These are phyloP conservation scores for Alternaria sp. DNA, from an alignment of 2,329 filamentous ascomycete genomes.

Conservation along the genomic window DNA sequence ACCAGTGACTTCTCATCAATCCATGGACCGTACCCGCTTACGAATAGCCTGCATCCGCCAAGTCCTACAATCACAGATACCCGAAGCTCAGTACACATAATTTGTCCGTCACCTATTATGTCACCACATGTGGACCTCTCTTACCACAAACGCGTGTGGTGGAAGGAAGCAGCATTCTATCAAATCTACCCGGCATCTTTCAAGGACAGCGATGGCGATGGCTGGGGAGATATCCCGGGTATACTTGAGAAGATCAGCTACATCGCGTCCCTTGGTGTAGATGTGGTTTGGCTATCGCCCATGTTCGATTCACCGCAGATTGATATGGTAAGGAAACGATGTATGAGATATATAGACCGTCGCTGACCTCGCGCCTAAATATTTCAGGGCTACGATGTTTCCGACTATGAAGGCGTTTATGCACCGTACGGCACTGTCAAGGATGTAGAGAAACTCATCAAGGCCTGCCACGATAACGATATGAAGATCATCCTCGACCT, in stretches of 20 bases:
- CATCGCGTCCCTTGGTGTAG: constrained; percentile 60
- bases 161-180: constrained; percentile 52
- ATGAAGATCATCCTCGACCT: constrained; percentile 78
- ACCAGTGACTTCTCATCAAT: neutral
- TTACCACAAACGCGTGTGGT: constrained; percentile 47
- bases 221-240: constrained; percentile 62
- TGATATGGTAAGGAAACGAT: constrained; percentile 59
- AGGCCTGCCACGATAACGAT: constrained; percentile 64
- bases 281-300: constrained; percentile 72
- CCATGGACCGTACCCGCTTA: neutral
- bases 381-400: constrained; percentile 66
- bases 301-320: constrained; percentile 69
- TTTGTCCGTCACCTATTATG: constrained; percentile 17
- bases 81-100: neutral
- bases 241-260: constrained; percentile 59
- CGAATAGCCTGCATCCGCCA: too few relatives aligned
- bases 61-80: neutral
- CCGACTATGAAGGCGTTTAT: constrained; percentile 71
- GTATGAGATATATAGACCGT: neutral
- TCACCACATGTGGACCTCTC: constrained; percentile 29
- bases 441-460: constrained; percentile 69
- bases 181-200: constrained; percentile 40
- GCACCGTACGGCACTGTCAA: constrained; percentile 69
- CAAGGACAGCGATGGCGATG: constrained; percentile 60
- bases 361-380: neutral